Percentiles rank a stretch among this genome's conserved stretches.
Conservation (phyloP, 73 alveolate genomes). For the Paraurostyla sp. region DNA sequence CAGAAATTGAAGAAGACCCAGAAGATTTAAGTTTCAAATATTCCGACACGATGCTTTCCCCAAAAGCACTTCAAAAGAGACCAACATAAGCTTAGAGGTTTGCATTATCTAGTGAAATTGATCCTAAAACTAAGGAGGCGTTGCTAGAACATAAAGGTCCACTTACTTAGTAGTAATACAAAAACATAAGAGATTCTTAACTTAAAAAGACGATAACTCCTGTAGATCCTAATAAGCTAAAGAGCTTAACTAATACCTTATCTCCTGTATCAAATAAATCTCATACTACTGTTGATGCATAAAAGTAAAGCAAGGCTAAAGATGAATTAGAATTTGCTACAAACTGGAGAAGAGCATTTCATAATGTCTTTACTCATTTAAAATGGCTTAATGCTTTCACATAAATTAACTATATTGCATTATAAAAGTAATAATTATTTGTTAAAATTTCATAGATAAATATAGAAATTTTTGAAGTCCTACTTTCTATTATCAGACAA, state of each 20-base stretch:
- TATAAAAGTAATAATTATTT: background rate
- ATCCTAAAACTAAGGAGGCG: background rate
- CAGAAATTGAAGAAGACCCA: no score
- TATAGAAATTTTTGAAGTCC: background rate
- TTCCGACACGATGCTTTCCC: no score
- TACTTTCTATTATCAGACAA: background rate
- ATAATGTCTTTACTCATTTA: slow-evolving; percentile 69
- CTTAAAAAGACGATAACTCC: no score
- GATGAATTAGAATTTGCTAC: slow-evolving; percentile 89
- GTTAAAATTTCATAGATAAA: background rate
- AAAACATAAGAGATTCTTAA: no score
- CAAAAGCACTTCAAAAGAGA: no score
- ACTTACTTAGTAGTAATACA: no score
- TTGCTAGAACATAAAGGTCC: no score
- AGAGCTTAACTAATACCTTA: background rate
- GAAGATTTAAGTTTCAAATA: no score
- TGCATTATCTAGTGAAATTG: background rate
- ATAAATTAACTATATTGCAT: slow-evolving; percentile 82
- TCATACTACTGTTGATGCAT: background rate
- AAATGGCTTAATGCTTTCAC: slow-evolving; percentile 88
- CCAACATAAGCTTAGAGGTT: background rate
- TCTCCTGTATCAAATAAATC: background rate
- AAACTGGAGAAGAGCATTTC: slow-evolving; percentile 88
- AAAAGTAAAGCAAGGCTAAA: slow-evolving; percentile 31
- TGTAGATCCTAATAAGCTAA: no score